A percentile compares a stretch with the other conserved stretches of the same genome.
Evolutionary conservation across 306 rosid genomes (phyloP).

Genomic region (Carpinus fangiana): DNA sequence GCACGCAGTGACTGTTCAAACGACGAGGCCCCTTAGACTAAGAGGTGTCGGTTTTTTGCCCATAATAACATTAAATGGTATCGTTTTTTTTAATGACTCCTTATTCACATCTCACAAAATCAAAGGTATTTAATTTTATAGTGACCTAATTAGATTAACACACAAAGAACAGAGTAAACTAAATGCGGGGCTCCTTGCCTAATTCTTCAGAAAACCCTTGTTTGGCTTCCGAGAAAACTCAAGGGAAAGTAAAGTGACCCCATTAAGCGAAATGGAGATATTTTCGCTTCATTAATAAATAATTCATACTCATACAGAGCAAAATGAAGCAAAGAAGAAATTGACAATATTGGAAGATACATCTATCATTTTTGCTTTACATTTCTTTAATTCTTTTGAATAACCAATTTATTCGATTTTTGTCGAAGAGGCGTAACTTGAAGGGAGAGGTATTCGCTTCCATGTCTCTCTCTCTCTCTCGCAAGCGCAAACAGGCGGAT

Average conservation of each 20-base stretch:
- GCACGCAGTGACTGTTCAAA: too few relatives aligned
- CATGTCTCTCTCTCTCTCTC: conserved; percentile 16
- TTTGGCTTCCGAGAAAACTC: background rate
- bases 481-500: background rate
- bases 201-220: background rate
- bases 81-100: too few relatives aligned
- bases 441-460: conserved; percentile 35
- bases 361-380: background rate
- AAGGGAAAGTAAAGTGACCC: background rate
- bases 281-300: background rate
- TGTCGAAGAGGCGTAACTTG: conserved; percentile 33
- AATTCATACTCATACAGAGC: background rate
- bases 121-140: too few relatives aligned
- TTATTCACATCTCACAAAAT: too few relatives aligned
- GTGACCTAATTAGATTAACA: too few relatives aligned
- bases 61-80: too few relatives aligned
- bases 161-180: background rate
- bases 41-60: too few relatives aligned
- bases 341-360: background rate
- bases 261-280: too few relatives aligned
- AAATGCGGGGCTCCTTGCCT: background rate
- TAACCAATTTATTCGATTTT: background rate
- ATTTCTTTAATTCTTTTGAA: background rate
- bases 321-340: background rate
- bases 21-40: too few relatives aligned